A percentile compares a stretch with the other conserved stretches of the same genome.
Evolutionary conservation across 371 early-diverging fungal genomes (phyloP).

Genomic region (Apophysomyces variabilis): DNA sequence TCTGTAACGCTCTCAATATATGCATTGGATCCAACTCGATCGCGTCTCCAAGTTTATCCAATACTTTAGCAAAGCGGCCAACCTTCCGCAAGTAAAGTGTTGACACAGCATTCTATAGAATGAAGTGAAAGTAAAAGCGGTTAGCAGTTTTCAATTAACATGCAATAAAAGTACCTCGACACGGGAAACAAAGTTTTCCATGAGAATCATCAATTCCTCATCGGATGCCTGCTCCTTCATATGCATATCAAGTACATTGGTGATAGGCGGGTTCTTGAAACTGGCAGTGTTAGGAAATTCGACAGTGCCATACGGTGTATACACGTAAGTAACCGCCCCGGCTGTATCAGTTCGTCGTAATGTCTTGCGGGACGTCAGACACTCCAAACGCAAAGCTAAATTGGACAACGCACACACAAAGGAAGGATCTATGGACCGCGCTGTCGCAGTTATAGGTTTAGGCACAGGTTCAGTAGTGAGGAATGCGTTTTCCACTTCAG

Average conservation of each 20-base stretch:
- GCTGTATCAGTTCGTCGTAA: not conserved
- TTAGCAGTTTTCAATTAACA: not conserved
- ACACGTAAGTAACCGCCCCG: not conserved
- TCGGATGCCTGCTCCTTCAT: slow-evolving; percentile 46
- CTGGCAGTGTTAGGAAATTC: not conserved
- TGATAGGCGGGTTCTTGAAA: not conserved
- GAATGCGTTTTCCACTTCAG: slow-evolving; percentile 90
- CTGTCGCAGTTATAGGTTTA: slow-evolving; percentile 16
- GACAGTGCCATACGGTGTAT: slow-evolving; percentile 11
- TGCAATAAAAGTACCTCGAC: slow-evolving; percentile 51
- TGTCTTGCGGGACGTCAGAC: slow-evolving; percentile 45
- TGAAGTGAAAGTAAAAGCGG: not conserved
- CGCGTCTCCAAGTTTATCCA: slow-evolving; percentile 54
- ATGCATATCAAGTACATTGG: slow-evolving; percentile 1
- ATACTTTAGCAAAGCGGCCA: slow-evolving; percentile 48
- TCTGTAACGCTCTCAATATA: slow-evolving; percentile 58
- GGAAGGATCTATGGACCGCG: slow-evolving; percentile 41
- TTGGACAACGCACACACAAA: slow-evolving; percentile 48
- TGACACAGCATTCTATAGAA: slow-evolving; percentile 52
- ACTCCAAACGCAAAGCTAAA: slow-evolving; percentile 60
- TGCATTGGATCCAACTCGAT: slow-evolving; percentile 53
- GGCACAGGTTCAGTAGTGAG: slow-evolving; percentile 13
- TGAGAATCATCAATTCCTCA: slow-evolving; percentile 58
- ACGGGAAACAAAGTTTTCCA: slow-evolving; percentile 64
- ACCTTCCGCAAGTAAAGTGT: slow-evolving; percentile 53